These are phyloP conservation scores for Fusarium protoensiforme DNA, from an alignment of 2,329 filamentous ascomycete genomes.

Conservation along the genomic window DNA sequence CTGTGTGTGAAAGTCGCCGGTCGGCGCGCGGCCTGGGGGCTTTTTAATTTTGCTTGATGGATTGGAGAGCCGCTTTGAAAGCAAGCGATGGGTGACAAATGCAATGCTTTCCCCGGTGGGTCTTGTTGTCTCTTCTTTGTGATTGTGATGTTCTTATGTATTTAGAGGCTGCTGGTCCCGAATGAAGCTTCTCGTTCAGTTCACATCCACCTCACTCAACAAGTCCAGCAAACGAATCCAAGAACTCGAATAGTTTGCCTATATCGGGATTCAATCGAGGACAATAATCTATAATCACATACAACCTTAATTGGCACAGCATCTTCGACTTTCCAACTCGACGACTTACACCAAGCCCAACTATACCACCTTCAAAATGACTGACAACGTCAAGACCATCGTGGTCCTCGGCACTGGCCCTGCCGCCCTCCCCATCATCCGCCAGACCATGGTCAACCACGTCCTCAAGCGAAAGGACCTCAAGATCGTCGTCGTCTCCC, in stretches of 20 bases:
- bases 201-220: not conserved
- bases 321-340: not conserved
- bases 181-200: not conserved
- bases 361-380: slow-evolving; percentile 19
- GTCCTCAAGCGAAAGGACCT: slow-evolving; percentile 53
- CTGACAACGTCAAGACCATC: slow-evolving; percentile 50
- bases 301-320: not conserved
- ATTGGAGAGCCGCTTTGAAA: slow-evolving; percentile 2
- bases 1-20: not conserved
- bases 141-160: not conserved
- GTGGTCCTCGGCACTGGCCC: slow-evolving; percentile 63
- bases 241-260: not conserved
- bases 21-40: not conserved
- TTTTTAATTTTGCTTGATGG: not conserved
- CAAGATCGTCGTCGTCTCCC: slow-evolving; percentile 59
- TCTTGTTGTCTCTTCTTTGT: not conserved
- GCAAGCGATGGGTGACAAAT: slow-evolving; percentile 1
- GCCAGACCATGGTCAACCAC: slow-evolving; percentile 60
- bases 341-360: slow-evolving; percentile 3
- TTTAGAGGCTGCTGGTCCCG: not conserved
- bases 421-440: slow-evolving; percentile 59
- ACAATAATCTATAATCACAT: not conserved
- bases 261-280: not conserved
- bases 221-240: not conserved
- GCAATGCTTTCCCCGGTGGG: not conserved